Conservation (phyloP, 257 asterid species). For the Thymus quinquecostatus region DNA sequence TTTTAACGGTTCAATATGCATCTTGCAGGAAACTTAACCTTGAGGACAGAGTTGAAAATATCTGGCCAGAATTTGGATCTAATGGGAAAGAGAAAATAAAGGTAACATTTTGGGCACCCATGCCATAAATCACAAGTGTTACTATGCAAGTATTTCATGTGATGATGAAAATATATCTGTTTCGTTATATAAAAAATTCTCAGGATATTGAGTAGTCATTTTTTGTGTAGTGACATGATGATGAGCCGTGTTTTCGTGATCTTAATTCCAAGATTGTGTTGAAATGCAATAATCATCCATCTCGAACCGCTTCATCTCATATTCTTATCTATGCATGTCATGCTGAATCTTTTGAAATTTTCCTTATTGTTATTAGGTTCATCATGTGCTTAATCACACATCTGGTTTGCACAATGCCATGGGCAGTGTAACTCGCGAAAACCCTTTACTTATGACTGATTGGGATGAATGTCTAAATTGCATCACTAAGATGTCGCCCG, state of each 20-base stretch:
- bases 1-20: slow-evolving; percentile 31
- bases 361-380: slow-evolving; percentile 59
- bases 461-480: slow-evolving; percentile 83
- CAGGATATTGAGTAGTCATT: slow-evolving; percentile 16
- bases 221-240: slow-evolving; percentile 4
- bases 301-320: slow-evolving; percentile 22
- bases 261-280: slow-evolving; percentile 16
- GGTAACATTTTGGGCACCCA: slow-evolving; percentile 44
- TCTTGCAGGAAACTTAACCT: slow-evolving; percentile 79
- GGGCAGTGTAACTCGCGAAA: slow-evolving; percentile 64
- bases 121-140: not conserved
- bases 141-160: slow-evolving; percentile 7
- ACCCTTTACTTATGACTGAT: slow-evolving; percentile 74
- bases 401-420: slow-evolving; percentile 92
- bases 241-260: slow-evolving; percentile 17
- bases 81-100: slow-evolving; percentile 81
- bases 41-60: slow-evolving; percentile 65
- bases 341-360: slow-evolving; percentile 12
- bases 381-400: slow-evolving; percentile 98
- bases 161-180: not conserved
- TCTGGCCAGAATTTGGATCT: slow-evolving; percentile 89
- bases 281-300: slow-evolving; percentile 7
- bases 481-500: slow-evolving; percentile 57
- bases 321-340: slow-evolving; percentile 13
- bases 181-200: not conserved